Conservation (phyloP, 768 basidiomycete genomes). For the Termitomyces sp. region DNA sequence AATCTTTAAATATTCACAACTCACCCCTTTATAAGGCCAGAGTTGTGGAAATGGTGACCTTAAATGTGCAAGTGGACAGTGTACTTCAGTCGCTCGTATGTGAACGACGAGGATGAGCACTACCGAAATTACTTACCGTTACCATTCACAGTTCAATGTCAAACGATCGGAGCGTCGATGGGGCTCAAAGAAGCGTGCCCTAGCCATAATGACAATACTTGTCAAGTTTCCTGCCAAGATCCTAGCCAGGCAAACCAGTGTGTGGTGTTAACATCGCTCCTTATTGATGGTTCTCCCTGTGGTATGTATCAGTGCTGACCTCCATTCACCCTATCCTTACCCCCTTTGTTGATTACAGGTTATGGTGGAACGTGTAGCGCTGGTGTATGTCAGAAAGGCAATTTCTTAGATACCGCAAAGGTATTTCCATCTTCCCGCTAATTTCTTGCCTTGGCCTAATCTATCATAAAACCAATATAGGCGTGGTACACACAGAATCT, state of each 20-base stretch:
- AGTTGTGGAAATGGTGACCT: slow-evolving; percentile 60
- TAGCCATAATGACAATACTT: slow-evolving; percentile 53
- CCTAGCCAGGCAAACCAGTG: slow-evolving; percentile 58
- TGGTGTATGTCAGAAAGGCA: slow-evolving; percentile 58
- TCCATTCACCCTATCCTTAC: neutral
- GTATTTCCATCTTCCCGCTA: slow-evolving; percentile 24
- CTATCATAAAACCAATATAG: slow-evolving; percentile 25
- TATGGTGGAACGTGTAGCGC: slow-evolving; percentile 65
- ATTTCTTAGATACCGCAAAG: slow-evolving; percentile 54
- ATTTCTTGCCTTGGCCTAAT: slow-evolving; percentile 2
- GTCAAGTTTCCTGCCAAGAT: slow-evolving; percentile 78
- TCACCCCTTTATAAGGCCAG: slow-evolving; percentile 35
- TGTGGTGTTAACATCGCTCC: slow-evolving; percentile 59
- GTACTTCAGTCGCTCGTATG: slow-evolving; percentile 68
- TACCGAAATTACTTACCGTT: neutral
- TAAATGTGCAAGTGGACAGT: slow-evolving; percentile 72
- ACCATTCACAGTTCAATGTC: slow-evolving; percentile 56
- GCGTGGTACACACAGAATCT: slow-evolving; percentile 75
- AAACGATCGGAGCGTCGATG: slow-evolving; percentile 3
- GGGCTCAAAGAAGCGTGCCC: slow-evolving; percentile 38
- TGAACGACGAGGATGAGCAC: slow-evolving; percentile 12
- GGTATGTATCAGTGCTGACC: slow-evolving; percentile 36
- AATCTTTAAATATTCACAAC: neutral
- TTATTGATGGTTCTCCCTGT: slow-evolving; percentile 82
- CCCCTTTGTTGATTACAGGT: slow-evolving; percentile 30